Evolutionary conservation across 2,329 filamentous ascomycete species (phyloP), one percentile per base, ranked within the genome.

Genomic region (Elsinoe fawcettii): DNA sequence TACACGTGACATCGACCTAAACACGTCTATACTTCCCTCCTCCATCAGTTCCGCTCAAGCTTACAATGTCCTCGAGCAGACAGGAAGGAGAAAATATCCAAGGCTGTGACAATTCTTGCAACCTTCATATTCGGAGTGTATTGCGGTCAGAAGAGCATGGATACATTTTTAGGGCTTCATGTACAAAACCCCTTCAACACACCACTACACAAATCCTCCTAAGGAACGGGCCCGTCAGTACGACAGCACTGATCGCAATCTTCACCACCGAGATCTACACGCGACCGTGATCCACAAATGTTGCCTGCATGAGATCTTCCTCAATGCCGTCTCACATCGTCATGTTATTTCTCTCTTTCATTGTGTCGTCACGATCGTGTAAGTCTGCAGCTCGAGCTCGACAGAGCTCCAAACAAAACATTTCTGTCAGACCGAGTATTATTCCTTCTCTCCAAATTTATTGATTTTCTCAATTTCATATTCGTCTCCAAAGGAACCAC

Each of bases 311-410:
- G 46, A 14, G 3, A 32, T 46, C 22, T 44, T 20, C 6, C 41
- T 20, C 46, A 7, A 51, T 32, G n/a, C 25, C 30, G 46, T 51
- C 27, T 22, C 27, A 18, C n/a, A 18, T 53, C 49, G 49, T 53
- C 49, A 53, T 39, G 30, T 14, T 39, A 16, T 53, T 16, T 39
- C 49, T 23, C 18, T 4, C 27, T 20, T 34, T n/a, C 32, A 44
- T 44, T 36, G 53, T 55, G 53, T 43, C 39, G 53, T 55, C 53
- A 55, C 53, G 22, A 44, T 55, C 49, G 27, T 27, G 23, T 54
- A 25, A 37, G 51, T 54, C 36, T 25, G 25, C 23, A 51, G 23
- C 22, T 51, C 41, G 12, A 54, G 51, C 9, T 54, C 18, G 9
- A 14, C 7, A 43, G 20, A 44, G 37, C 53, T 27, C 27, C 22